Evolutionary conservation across 352 stramenopile species (phyloP).

Genomic region (Halophytophthora batemanensis): DNA sequence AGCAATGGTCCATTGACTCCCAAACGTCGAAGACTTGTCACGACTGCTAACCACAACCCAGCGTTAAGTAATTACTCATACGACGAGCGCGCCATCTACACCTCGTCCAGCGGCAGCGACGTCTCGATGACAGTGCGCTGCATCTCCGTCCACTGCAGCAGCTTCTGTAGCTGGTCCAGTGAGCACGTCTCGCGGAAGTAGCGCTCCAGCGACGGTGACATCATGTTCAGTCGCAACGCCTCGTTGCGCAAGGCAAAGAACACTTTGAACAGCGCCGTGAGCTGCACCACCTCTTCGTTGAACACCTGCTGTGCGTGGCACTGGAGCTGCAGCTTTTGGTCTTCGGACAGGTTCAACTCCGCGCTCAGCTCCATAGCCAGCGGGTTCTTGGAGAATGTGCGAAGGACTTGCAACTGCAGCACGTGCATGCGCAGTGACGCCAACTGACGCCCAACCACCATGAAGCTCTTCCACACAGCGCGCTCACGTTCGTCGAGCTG

Average conservation of each 20-base stretch:
- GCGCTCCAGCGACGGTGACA: conserved; percentile 64
- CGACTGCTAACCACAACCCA: conserved; percentile 9
- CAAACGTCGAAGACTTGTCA: not conserved
- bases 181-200: conserved; percentile 68
- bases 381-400: conserved; percentile 38
- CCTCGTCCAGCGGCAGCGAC: conserved; percentile 29
- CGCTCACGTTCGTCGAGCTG: conserved; percentile 40
- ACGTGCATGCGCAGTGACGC: conserved; percentile 49
- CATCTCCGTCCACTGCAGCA: conserved; percentile 78
- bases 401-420: conserved; percentile 64
- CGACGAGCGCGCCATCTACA: conserved; percentile 11
- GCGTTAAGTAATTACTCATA: conserved; percentile 25
- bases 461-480: conserved; percentile 60
- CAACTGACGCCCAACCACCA: conserved; percentile 54
- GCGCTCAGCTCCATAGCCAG: conserved; percentile 40
- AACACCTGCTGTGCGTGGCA: conserved; percentile 61
- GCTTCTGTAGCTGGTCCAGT: conserved; percentile 65
- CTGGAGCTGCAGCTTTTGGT: conserved; percentile 67
- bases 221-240: conserved; percentile 58
- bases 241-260: conserved; percentile 71
- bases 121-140: conserved; percentile 57
- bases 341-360: conserved; percentile 41
- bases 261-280: conserved; percentile 78
- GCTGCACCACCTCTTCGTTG: conserved; percentile 51
- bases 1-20: not conserved